Percentiles rank a stretch among this genome's conserved stretches.
Conservation (phyloP, 2,329 filamentous ascomycete species). For the Beauveria rudraprayagi region DNA sequence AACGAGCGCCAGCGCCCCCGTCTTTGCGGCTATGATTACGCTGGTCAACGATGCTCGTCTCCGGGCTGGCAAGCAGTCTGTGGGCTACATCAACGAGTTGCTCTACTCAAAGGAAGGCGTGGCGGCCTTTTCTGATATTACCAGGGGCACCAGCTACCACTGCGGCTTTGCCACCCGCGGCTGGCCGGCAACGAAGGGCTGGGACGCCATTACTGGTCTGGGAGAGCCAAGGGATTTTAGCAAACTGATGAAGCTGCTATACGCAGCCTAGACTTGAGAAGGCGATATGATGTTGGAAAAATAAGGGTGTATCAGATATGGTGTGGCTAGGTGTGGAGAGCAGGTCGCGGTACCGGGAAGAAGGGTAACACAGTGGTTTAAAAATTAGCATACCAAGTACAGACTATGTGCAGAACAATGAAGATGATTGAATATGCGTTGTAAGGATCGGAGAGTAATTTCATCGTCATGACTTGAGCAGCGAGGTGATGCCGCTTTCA, state of each 20-base stretch:
- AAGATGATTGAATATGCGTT: background rate
- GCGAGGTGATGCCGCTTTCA: background rate
- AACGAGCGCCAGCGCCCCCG: slow-evolving; percentile 11
- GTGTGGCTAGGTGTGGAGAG: background rate
- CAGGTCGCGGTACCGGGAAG: too few species aligned
- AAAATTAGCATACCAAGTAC: too few species aligned
- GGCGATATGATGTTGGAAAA: background rate
- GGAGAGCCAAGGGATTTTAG: slow-evolving; percentile 7
- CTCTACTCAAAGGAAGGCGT: slow-evolving; percentile 7
- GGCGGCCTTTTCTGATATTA: slow-evolving; percentile 1
- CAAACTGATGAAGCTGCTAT: slow-evolving; percentile 1
- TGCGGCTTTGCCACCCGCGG: slow-evolving; percentile 5
- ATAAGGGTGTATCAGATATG: background rate
- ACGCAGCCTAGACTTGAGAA: background rate
- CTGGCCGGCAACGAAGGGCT: slow-evolving; percentile 9
- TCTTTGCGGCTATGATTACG: slow-evolving; percentile 12
- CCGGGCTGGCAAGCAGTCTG: slow-evolving; percentile 5
- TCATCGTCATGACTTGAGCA: background rate
- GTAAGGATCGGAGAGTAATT: background rate
- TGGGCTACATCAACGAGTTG: slow-evolving; percentile 11
- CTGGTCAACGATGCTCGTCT: slow-evolving; percentile 11
- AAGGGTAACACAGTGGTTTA: too few species aligned
- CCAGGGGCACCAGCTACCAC: background rate
- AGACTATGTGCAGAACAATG: too few species aligned
- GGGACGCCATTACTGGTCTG: slow-evolving; percentile 10